These are phyloP conservation scores for Termitomyces bulborhizus DNA, from an alignment of 768 basidiomycete species.

Conservation along the genomic window DNA sequence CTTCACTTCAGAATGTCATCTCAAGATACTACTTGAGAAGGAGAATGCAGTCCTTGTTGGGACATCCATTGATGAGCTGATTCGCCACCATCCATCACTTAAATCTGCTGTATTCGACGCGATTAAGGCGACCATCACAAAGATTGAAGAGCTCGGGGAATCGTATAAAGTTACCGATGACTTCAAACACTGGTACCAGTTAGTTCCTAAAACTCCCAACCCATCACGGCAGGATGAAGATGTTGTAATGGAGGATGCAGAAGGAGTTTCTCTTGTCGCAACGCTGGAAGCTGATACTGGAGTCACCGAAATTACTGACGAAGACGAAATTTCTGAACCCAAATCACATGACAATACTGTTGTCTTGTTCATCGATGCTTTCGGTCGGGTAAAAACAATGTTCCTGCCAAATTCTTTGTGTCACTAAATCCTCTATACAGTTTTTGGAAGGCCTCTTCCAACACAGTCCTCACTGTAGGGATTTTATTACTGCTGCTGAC, in stretches of 20 bases:
- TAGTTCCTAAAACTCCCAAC: conserved; percentile 27
- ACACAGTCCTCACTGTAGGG: conserved; percentile 82
- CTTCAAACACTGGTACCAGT: conserved; percentile 61
- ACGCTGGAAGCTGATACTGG: conserved; percentile 9
- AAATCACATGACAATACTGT: conserved; percentile 70
- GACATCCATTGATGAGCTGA: conserved; percentile 88
- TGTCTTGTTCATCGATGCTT: conserved; percentile 72
- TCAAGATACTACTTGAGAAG: conserved; percentile 83
- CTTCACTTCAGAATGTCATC: conserved; percentile 79
- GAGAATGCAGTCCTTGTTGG: conserved; percentile 90
- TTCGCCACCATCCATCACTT: conserved; percentile 89
- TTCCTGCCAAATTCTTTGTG: neutral
- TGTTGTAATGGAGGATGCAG: conserved; percentile 44
- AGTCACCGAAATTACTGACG: conserved; percentile 16
- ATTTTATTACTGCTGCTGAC: conserved; percentile 74
- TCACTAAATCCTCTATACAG: conserved; percentile 29
- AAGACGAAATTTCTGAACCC: conserved; percentile 20
- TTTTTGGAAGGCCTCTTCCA: conserved; percentile 95
- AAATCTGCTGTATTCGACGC: conserved; percentile 77
- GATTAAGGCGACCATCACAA: conserved; percentile 60
- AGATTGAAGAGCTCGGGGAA: conserved; percentile 71
- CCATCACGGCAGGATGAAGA: conserved; percentile 24
- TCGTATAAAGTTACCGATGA: conserved; percentile 49
- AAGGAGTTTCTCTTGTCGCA: conserved; percentile 13
- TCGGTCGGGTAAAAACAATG: conserved; percentile 56